A percentile compares a stretch with the other conserved stretches of the same genome.
Evolutionary conservation across 768 basidiomycete genomes (phyloP).

Genomic region (Pulveroboletus sp.): DNA sequence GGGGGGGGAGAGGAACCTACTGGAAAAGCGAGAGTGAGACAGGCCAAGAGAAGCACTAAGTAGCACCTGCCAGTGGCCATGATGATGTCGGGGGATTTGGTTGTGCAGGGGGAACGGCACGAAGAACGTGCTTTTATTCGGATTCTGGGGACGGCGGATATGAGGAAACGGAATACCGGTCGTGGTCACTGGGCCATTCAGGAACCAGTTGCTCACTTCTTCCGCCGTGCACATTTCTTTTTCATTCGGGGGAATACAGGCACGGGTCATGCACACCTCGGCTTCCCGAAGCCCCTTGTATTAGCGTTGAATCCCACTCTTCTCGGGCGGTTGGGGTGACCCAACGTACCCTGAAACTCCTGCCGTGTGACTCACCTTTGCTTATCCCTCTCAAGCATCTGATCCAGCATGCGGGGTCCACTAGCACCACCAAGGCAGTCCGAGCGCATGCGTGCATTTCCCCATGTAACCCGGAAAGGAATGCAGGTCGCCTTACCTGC

Average conservation of each 20-base stretch:
- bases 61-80: conserved; percentile 21
- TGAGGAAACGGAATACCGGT: conserved; percentile 21
- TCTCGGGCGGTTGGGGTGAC: not conserved
- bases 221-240: conserved; percentile 20
- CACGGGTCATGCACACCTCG: conserved; percentile 5
- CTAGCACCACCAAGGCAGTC: not conserved
- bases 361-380: not conserved
- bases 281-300: conserved; percentile 12
- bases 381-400: conserved; percentile 8
- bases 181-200: conserved; percentile 19
- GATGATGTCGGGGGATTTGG: not conserved
- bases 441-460: not conserved
- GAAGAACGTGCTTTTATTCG: conserved; percentile 20
- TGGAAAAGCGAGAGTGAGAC: conserved; percentile 20
- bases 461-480: not conserved
- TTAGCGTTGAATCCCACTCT: conserved; percentile 7
- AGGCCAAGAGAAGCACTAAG: conserved; percentile 18
- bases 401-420: conserved; percentile 5
- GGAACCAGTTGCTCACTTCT: conserved; percentile 21
- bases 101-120: conserved; percentile 1
- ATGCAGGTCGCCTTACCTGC: not conserved
- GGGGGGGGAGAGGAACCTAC: conserved; percentile 7
- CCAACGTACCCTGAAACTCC: conserved; percentile 2
- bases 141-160: conserved; percentile 9
- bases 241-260: conserved; percentile 19